A percentile compares a stretch with the other conserved stretches of the same genome.
These are phyloP conservation scores for Penicillium maclennaniae DNA, from an alignment of 495 filamentous ascomycete species.

Conservation along the genomic window DNA sequence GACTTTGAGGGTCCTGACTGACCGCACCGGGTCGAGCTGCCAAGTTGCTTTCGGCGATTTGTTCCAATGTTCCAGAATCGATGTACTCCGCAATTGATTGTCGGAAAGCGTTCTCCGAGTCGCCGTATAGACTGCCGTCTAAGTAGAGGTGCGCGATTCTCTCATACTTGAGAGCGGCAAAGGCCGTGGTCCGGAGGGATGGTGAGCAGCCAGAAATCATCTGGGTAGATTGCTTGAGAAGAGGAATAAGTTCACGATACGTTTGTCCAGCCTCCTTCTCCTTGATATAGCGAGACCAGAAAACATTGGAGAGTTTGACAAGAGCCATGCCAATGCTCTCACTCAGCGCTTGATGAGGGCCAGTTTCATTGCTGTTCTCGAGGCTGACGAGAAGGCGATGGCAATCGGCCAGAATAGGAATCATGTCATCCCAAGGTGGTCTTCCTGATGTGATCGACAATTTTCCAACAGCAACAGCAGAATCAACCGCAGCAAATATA, in stretches of 20 bases:
- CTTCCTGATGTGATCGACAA: conserved; percentile 37
- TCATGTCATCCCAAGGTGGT: conserved; percentile 40
- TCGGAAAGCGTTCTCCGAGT: conserved; percentile 39
- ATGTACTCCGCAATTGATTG: conserved; percentile 47
- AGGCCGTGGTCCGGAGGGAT: conserved; percentile 42
- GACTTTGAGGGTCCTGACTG: conserved; percentile 34
- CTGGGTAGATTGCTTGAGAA: conserved; percentile 48
- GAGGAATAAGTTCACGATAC: conserved; percentile 33
- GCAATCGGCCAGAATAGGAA: conserved; percentile 36
- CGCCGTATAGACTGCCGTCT: conserved; percentile 30
- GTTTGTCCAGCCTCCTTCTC: conserved; percentile 40
- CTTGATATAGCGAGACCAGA: conserved; percentile 62
- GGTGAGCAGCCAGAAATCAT: conserved; percentile 37
- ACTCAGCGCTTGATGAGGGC: conserved; percentile 10
- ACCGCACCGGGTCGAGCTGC: conserved; percentile 21
- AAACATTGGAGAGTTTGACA: conserved; percentile 69
- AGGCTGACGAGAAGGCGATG: conserved; percentile 37
- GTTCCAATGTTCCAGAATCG: conserved; percentile 37
- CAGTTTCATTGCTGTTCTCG: conserved; percentile 25
- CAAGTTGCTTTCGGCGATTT: conserved; percentile 27
- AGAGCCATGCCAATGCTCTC: conserved; percentile 28
- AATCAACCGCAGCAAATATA: conserved; percentile 40
- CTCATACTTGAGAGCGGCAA: conserved; percentile 53
- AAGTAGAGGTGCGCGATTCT: conserved; percentile 46
- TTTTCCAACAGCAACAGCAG: conserved; percentile 39